These are phyloP conservation scores for Globisporangium spinosum DNA, from an alignment of 352 stramenopile species.

Conservation along the genomic window DNA sequence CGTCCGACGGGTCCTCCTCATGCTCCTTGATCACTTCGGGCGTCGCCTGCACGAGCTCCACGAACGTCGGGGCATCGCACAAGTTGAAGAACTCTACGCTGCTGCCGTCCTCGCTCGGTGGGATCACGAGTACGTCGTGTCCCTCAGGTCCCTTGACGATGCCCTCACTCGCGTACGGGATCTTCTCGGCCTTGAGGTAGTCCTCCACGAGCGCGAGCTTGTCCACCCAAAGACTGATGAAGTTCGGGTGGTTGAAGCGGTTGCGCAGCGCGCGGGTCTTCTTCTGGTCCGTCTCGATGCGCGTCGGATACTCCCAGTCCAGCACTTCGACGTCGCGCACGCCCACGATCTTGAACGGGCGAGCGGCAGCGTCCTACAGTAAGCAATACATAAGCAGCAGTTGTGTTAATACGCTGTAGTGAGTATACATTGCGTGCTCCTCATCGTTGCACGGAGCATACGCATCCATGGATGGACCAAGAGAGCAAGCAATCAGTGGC, in stretches of 20 bases:
- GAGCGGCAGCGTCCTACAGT: conserved; percentile 30
- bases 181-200: conserved; percentile 63
- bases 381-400: conserved; percentile 2
- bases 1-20: conserved; percentile 23
- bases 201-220: conserved; percentile 59
- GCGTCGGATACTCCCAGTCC: conserved; percentile 75
- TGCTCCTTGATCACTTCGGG: conserved; percentile 73
- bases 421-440: not conserved
- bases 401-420: not conserved
- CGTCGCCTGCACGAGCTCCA: conserved; percentile 81
- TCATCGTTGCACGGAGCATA: not conserved
- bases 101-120: conserved; percentile 41
- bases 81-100: conserved; percentile 82
- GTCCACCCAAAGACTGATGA: conserved; percentile 83
- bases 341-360: conserved; percentile 75
- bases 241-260: conserved; percentile 76
- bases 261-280: conserved; percentile 61
- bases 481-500: not conserved
- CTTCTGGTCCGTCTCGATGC: conserved; percentile 61
- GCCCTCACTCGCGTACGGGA: conserved; percentile 52
- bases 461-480: not conserved
- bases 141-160: conserved; percentile 59
- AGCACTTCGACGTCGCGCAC: conserved; percentile 76
- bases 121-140: conserved; percentile 65
- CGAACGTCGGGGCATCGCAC: conserved; percentile 71